These are phyloP conservation scores for Pulveroboletus ravenelii DNA, from an alignment of 768 basidiomycete genomes.

Conservation along the genomic window DNA sequence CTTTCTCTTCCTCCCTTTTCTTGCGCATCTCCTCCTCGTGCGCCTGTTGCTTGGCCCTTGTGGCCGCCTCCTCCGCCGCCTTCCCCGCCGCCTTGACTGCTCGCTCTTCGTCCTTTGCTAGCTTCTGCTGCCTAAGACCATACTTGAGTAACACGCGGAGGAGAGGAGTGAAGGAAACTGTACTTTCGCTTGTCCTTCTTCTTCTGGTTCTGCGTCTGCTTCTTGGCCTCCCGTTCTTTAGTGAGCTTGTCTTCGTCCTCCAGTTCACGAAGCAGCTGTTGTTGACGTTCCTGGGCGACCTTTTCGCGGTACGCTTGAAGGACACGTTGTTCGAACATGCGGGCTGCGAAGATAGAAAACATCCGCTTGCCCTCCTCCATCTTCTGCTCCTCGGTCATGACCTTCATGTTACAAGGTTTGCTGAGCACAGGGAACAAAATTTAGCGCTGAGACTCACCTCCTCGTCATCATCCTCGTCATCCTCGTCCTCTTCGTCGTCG, in stretches of 20 bases:
- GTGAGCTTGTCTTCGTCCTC: slow-evolving; percentile 90
- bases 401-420: slow-evolving; percentile 33
- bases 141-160: slow-evolving; percentile 1
- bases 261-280: slow-evolving; percentile 88
- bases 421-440: slow-evolving; percentile 7
- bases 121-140: slow-evolving; percentile 73
- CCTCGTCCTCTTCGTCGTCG: slow-evolving; percentile 58
- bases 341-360: slow-evolving; percentile 99
- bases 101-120: slow-evolving; percentile 88
- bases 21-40: slow-evolving; percentile 77
- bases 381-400: slow-evolving; percentile 93
- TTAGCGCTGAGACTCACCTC: slow-evolving; percentile 32
- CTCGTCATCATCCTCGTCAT: slow-evolving; percentile 44
- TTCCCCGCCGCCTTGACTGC: slow-evolving; percentile 79
- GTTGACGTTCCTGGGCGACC: slow-evolving; percentile 92
- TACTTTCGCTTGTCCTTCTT: slow-evolving; percentile 99
- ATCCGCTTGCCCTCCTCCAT: slow-evolving; percentile 99
- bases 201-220: slow-evolving; percentile 92
- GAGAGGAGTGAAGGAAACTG: slow-evolving; percentile 25
- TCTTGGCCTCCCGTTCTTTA: slow-evolving; percentile 87
- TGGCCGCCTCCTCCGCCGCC: slow-evolving; percentile 79
- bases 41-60: slow-evolving; percentile 69
- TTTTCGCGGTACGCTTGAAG: slow-evolving; percentile 94
- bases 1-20: slow-evolving; percentile 85
- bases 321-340: slow-evolving; percentile 99